Percentiles rank a stretch among this genome's conserved stretches.
Evolutionary conservation across 345 rosid species (phyloP).

Genomic region (Gossypium herbaceum): DNA sequence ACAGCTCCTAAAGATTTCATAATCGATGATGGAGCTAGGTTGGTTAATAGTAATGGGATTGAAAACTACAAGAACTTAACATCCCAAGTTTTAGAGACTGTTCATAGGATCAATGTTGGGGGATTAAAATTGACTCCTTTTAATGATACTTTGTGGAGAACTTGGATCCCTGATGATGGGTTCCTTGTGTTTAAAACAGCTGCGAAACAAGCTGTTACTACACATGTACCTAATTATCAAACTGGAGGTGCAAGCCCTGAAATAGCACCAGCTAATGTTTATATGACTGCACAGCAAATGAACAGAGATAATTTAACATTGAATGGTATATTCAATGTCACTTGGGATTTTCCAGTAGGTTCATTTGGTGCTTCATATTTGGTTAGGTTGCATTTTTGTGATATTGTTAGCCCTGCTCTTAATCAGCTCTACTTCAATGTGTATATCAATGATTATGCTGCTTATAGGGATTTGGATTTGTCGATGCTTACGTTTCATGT

Average conservation of each 20-base stretch:
- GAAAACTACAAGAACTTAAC: slow-evolving; percentile 51
- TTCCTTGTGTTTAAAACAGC: slow-evolving; percentile 57
- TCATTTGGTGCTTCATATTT: slow-evolving; percentile 45
- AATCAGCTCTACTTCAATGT: slow-evolving; percentile 78
- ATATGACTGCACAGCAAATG: slow-evolving; percentile 94
- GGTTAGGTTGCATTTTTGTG: slow-evolving; percentile 93
- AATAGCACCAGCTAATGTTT: slow-evolving; percentile 76
- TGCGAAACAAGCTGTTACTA: slow-evolving; percentile 52
- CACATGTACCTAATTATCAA: slow-evolving; percentile 62
- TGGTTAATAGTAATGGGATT: slow-evolving; percentile 36
- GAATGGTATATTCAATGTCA: slow-evolving; percentile 56
- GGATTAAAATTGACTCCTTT: slow-evolving; percentile 77
- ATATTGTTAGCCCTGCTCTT: slow-evolving; percentile 68
- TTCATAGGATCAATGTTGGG: slow-evolving; percentile 87
- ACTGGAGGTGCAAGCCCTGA: slow-evolving; percentile 64
- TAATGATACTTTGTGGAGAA: slow-evolving; percentile 91
- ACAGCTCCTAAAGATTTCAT: slow-evolving; percentile 65
- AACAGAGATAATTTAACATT: slow-evolving; percentile 47
- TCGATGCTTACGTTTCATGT: slow-evolving; percentile 55
- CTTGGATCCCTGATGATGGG: slow-evolving; percentile 83
- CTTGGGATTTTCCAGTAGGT: slow-evolving; percentile 70
- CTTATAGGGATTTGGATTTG: slow-evolving; percentile 69
- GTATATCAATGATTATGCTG: slow-evolving; percentile 58
- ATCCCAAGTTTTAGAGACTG: slow-evolving; percentile 60
- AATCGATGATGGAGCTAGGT: slow-evolving; percentile 59